Percentiles rank a stretch among this genome's conserved stretches.
phyloP scores from a whole-genome alignment of 139 green algal species.

The Microglena sp. region DNA sequence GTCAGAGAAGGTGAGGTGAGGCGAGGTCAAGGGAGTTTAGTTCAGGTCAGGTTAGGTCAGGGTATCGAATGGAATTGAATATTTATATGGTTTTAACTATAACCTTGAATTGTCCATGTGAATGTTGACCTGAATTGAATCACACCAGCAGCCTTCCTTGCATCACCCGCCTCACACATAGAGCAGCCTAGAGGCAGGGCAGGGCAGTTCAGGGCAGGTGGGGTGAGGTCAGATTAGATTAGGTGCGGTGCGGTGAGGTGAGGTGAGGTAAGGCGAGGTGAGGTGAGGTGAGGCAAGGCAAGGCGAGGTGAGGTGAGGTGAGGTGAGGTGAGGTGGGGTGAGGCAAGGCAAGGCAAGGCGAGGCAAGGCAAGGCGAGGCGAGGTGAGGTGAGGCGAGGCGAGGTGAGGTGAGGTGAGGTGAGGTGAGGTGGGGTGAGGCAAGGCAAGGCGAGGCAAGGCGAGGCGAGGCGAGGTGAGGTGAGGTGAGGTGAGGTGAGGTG shows the following conservation, averaged over 20 bases:
- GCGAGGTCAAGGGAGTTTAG: background rate
- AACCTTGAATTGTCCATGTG: too few species aligned
- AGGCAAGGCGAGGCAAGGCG: background rate
- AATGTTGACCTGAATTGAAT: too few species aligned
- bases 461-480: background rate
- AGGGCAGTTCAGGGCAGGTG: too few species aligned
- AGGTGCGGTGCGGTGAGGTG: background rate
- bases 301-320: background rate
- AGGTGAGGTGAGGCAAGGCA: background rate
- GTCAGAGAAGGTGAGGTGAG: background rate
- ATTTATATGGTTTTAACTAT: too few species aligned
- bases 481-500: background rate
- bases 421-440: background rate
- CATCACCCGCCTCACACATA: conserved; percentile 46
- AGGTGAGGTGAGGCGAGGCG: background rate
- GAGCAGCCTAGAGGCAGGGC: conserved; percentile 24
- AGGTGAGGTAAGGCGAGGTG: background rate
- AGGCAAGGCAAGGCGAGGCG: background rate
- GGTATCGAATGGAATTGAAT: too few species aligned
- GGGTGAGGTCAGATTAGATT: background rate
- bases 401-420: background rate
- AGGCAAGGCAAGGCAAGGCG: background rate
- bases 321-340: background rate
- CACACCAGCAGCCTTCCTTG: too few species aligned
- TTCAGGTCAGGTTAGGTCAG: background rate